Percentiles rank a stretch among this genome's conserved stretches.
Evolutionary conservation across 108 stramenopile species (phyloP).

Genomic region (Nitzschia putrida): DNA sequence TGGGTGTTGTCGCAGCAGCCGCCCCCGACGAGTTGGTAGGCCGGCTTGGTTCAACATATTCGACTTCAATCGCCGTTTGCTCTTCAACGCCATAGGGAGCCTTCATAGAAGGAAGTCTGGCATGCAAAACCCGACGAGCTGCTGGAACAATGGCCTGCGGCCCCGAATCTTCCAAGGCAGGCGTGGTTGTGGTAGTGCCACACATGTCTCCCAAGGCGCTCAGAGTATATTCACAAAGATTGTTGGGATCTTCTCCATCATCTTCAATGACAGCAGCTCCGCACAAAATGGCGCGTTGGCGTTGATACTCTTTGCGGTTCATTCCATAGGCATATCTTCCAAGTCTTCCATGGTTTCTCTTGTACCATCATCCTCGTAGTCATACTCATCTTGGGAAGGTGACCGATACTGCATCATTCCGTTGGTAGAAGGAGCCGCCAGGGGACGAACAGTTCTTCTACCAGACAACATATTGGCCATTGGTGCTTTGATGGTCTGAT

Average conservation of each 20-base stretch:
- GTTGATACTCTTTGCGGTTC: conserved; percentile 22
- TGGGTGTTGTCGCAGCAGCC: neutral
- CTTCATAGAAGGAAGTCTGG: neutral
- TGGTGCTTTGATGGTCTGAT: neutral
- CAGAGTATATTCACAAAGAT: conserved; percentile 27
- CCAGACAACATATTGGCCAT: conserved; percentile 12
- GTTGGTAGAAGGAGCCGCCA: conserved; percentile 3
- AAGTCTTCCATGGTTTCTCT: conserved; percentile 1
- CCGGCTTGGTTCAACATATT: conserved; percentile 52
- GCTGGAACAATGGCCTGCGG: neutral
- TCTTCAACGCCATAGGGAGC: conserved; percentile 48
- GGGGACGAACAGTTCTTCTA: conserved; percentile 1
- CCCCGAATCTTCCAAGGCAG: neutral
- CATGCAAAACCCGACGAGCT: neutral
- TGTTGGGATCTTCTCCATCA: neutral
- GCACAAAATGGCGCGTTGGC: conserved; percentile 7
- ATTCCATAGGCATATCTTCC: conserved; percentile 42
- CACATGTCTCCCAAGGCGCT: conserved; percentile 19
- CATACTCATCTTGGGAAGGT: neutral
- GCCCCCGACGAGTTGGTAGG: conserved; percentile 4
- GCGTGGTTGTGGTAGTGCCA: neutral
- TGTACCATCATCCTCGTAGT: conserved; percentile 1
- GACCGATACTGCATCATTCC: neutral
- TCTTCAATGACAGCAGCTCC: conserved; percentile 3
- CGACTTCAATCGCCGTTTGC: conserved; percentile 72